Percentiles rank a stretch among this genome's conserved stretches.
phyloP scores from a whole-genome alignment of 805 yeast genomes.

The Candida montana region DNA sequence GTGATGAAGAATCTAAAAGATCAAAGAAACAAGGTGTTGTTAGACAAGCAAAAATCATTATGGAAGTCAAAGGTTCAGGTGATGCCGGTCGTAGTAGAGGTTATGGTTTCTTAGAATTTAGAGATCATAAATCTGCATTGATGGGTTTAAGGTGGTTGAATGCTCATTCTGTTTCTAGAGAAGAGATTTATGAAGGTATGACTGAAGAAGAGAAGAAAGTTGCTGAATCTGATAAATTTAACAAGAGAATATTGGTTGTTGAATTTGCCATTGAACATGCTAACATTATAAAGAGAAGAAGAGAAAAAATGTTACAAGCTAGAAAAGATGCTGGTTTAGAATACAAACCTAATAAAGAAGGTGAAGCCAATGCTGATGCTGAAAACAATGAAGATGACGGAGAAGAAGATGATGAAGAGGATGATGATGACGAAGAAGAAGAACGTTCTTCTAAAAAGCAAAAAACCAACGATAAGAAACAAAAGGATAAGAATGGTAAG shows the following conservation, averaged over 20 bases:
- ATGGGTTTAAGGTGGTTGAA: slow-evolving; percentile 98
- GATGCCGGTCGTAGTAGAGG: slow-evolving; percentile 91
- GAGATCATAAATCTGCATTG: slow-evolving; percentile 87
- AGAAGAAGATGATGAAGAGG: slow-evolving; percentile 10
- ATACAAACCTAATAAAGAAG: slow-evolving; percentile 24
- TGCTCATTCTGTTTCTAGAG: slow-evolving; percentile 75
- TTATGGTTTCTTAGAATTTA: slow-evolving; percentile 89
- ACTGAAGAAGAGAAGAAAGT: slow-evolving; percentile 59
- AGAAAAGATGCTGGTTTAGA: slow-evolving; percentile 24
- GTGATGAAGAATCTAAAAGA: slow-evolving; percentile 46
- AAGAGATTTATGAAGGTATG: slow-evolving; percentile 68
- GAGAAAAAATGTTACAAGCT: slow-evolving; percentile 52
- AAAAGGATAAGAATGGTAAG: slow-evolving; percentile 2
- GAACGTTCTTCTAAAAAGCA: slow-evolving; percentile 13
- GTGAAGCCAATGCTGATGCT: slow-evolving; percentile 1
- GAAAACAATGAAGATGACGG: slow-evolving; percentile 23
- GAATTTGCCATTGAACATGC: slow-evolving; percentile 97
- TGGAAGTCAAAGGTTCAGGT: slow-evolving; percentile 87
- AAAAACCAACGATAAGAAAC: slow-evolving; percentile 10
- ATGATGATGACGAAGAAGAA: slow-evolving; percentile 18
- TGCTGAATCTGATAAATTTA: slow-evolving; percentile 47
- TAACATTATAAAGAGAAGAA: slow-evolving; percentile 85
- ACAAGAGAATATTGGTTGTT: slow-evolving; percentile 72
- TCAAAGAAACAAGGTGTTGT: slow-evolving; percentile 85
- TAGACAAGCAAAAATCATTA: slow-evolving; percentile 86